These are phyloP conservation scores for Paxillus ammoniavirescens DNA, from an alignment of 768 basidiomycete species.

Conservation along the genomic window DNA sequence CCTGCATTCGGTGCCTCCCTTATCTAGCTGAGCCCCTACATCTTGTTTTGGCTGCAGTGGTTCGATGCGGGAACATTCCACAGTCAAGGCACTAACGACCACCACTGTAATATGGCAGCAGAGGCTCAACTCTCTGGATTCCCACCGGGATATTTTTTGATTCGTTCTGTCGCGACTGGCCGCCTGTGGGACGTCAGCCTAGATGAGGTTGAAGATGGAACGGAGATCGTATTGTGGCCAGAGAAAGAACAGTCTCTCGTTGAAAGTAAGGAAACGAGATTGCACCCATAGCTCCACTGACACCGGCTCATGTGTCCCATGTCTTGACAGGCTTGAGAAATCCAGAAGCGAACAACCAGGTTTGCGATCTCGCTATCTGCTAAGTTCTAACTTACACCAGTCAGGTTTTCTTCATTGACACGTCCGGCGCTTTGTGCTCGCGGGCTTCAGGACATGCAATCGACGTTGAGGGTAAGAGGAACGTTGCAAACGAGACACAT, in stretches of 20 bases:
- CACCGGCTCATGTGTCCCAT: slow-evolving; percentile 9
- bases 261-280: slow-evolving; percentile 51
- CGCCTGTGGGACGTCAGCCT: slow-evolving; percentile 36
- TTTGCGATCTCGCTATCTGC: slow-evolving; percentile 18
- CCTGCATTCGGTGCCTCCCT: neutral
- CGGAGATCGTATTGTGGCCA: slow-evolving; percentile 59
- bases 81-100: no score
- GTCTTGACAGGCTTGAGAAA: slow-evolving; percentile 54
- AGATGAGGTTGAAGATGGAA: slow-evolving; percentile 36
- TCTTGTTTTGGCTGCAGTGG: neutral
- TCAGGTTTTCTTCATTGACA: slow-evolving; percentile 84
- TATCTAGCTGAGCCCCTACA: neutral
- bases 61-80: neutral
- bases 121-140: slow-evolving; percentile 32
- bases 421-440: slow-evolving; percentile 73
- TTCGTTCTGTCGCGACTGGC: slow-evolving; percentile 35
- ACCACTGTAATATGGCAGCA: slow-evolving; percentile 5
- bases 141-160: slow-evolving; percentile 40
- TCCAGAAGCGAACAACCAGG: slow-evolving; percentile 76
- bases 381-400: neutral
- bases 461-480: slow-evolving; percentile 64
- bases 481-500: neutral
- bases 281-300: neutral
- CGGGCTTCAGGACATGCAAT: slow-evolving; percentile 79
- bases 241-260: slow-evolving; percentile 77